Evolutionary conservation across 1,139 yeast genomes (phyloP), one percentile per base, ranked within the genome.

Genomic region (Geotrichum europaeum): DNA sequence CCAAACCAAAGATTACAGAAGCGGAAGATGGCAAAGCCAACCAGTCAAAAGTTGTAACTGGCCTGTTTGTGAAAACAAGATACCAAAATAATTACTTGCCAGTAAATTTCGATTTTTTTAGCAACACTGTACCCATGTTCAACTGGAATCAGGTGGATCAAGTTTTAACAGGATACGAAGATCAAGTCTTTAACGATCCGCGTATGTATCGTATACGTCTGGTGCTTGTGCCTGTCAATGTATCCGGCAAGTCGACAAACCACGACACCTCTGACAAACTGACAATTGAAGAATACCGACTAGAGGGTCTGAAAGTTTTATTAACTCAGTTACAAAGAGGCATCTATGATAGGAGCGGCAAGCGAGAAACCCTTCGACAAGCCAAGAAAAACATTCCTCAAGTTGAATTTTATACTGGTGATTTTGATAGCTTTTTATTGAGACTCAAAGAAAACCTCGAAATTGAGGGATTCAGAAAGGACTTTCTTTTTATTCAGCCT

Each of bases 111-210:
- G 80, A 86, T 9, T 85, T 84, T 65, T 82, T 85, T 3, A 76
- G 83, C 22, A 78, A 78, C 4, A 77, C 78, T 53, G 81, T 88
- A 1, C 75, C 82, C 52, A 78, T 79, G 20, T 82, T 84, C 64
- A 91, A 92, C 65, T 95, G 99, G 99, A 92, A 92, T 68, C 87
- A 86, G 65, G 79, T 91, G 64, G 99, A 95, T 74, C 97, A 91
- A 70, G 81, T 84, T 30, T 74, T 94, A 28, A 97, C 98, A 0
- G 99, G 99, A 0, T 89, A 87, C 72, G 91, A 87, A 49, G 96
- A 89, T 68, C 82, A 84, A 1, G 76, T 68, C 80, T 82, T 30
- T 79, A 74, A 83, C 49, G 81, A 79, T n/a, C 78, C 81, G 58
- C 81, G 81, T 61, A 81, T 82, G 56, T 87, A 85, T 71, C 79